phyloP scores from a whole-genome alignment of 2,329 filamentous ascomycete species.

The Acarospora socialis region DNA sequence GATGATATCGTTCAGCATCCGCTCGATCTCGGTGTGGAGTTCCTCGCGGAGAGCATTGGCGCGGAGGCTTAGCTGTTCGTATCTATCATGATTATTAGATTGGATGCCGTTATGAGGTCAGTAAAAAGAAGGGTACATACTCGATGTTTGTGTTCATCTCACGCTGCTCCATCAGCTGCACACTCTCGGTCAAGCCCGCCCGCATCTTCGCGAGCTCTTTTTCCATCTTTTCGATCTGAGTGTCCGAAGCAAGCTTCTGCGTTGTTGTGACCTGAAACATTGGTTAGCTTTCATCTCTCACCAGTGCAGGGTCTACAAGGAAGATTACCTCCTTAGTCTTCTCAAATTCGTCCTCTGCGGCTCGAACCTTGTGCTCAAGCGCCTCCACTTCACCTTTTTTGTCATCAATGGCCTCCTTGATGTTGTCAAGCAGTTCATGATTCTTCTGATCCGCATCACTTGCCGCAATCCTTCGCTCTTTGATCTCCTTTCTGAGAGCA shows the following conservation, averaged over 20 bases:
- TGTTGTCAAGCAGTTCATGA: constrained; percentile 81
- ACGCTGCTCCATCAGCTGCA: constrained; percentile 82
- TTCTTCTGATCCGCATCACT: constrained; percentile 90
- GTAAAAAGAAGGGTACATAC: constrained; percentile 35
- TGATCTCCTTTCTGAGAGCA: constrained; percentile 71
- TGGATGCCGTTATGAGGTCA: background rate
- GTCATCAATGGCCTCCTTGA: constrained; percentile 94
- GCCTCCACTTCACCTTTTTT: constrained; percentile 87
- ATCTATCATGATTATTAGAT: constrained; percentile 37
- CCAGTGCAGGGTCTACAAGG: background rate
- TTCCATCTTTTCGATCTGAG: constrained; percentile 97
- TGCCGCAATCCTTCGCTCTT: constrained; percentile 67
- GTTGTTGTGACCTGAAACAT: constrained; percentile 61
- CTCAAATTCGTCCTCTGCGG: constrained; percentile 86
- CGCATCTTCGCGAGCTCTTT: constrained; percentile 94
- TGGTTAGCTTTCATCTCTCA: constrained; percentile 8
- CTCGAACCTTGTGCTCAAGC: constrained; percentile 72
- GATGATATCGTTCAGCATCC: constrained; percentile 91
- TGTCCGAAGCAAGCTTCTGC: constrained; percentile 76
- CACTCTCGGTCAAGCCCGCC: constrained; percentile 64
- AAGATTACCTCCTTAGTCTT: constrained; percentile 62
- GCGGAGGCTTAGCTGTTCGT: constrained; percentile 78
- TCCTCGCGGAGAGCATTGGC: constrained; percentile 83
- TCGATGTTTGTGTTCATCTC: constrained; percentile 97
- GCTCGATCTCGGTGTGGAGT: constrained; percentile 91